Conservation (phyloP, 805 yeast genomes). For the Starmerella powellii region DNA sequence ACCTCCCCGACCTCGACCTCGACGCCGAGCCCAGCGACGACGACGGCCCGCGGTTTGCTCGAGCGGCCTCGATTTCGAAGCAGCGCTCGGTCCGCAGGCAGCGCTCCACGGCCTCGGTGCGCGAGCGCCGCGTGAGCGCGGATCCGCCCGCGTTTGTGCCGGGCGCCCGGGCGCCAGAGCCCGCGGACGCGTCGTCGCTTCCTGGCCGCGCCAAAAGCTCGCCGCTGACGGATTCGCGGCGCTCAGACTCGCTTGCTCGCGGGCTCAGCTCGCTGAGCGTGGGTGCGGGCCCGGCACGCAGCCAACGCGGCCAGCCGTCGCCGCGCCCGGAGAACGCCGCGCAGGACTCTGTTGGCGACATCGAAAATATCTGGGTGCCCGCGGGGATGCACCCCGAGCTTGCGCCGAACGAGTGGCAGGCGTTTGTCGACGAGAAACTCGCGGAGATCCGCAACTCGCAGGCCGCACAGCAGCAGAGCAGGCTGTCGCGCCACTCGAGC, state of each 20-base stretch:
- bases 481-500: constrained; percentile 18
- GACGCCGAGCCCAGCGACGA: background rate
- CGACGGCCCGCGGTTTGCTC: constrained; percentile 6
- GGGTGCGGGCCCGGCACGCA: too few relatives aligned
- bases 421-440: constrained; percentile 32
- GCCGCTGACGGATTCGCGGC: too few relatives aligned
- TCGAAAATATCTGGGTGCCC: constrained; percentile 72
- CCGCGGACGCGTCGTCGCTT: too few relatives aligned
- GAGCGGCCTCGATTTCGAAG: constrained; percentile 6
- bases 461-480: constrained; percentile 15
- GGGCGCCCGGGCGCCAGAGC: too few relatives aligned
- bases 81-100: constrained; percentile 5
- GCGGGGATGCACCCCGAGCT: constrained; percentile 87
- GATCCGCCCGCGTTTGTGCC: too few relatives aligned
- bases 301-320: too few relatives aligned
- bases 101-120: constrained; percentile 1
- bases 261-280: too few relatives aligned
- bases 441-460: constrained; percentile 26
- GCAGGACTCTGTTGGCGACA: too few relatives aligned
- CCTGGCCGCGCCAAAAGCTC: too few relatives aligned
- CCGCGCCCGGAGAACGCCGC: too few relatives aligned
- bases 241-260: too few relatives aligned
- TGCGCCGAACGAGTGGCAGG: constrained; percentile 69
- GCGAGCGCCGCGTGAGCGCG: constrained; percentile 1
- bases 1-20: constrained; percentile 25